These are phyloP conservation scores for Hamamelis virginiana DNA, from an alignment of 164 flowering plant species.

Conservation along the genomic window DNA sequence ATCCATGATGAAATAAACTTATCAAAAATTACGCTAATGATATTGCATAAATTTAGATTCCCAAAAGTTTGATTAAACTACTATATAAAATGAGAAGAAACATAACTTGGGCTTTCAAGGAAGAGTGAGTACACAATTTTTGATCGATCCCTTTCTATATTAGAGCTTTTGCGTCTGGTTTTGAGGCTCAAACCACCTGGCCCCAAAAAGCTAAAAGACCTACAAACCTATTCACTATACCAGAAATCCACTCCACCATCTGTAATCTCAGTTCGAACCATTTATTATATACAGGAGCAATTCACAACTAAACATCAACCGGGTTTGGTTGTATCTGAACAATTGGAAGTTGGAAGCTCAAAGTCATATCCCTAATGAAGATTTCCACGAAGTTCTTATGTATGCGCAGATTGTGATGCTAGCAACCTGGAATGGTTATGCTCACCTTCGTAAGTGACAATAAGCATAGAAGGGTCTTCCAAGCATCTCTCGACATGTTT, in stretches of 20 bases:
- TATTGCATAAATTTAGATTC: neutral
- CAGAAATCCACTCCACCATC: neutral
- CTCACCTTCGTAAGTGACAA: slow-evolving; percentile 49
- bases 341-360: slow-evolving; percentile 3
- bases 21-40: neutral
- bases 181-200: neutral
- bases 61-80: neutral
- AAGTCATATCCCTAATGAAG: slow-evolving; percentile 1
- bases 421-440: slow-evolving; percentile 42
- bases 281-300: slow-evolving; percentile 12
- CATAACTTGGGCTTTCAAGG: slow-evolving; percentile 10
- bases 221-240: slow-evolving; percentile 6
- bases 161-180: neutral
- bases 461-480: slow-evolving; percentile 46
- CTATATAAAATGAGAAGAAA: neutral
- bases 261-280: slow-evolving; percentile 1
- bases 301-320: slow-evolving; percentile 7
- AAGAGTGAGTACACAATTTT: slow-evolving; percentile 6
- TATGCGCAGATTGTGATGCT: slow-evolving; percentile 25
- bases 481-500: slow-evolving; percentile 55
- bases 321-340: slow-evolving; percentile 3
- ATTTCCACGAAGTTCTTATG: slow-evolving; percentile 7
- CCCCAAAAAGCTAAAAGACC: slow-evolving; percentile 4
- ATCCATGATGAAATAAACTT: too few species aligned
- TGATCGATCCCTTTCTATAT: neutral